Base-by-base conservation (phyloP, 2,329 filamentous ascomycete species). In the Alternaria infectoria region DNA sequence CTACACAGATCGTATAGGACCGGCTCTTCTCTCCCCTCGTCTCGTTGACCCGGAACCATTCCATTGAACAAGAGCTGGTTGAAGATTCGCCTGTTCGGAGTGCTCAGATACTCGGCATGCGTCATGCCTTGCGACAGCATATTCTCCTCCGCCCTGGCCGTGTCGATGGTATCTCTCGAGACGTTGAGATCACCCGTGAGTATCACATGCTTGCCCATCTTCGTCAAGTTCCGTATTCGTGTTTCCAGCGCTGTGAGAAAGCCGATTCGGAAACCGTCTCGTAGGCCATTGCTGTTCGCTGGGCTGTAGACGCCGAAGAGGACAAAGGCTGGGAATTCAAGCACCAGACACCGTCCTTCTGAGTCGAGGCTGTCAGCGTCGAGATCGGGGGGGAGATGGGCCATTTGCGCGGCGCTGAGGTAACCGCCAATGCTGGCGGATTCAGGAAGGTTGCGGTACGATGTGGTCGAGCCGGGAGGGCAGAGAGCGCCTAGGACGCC, bases 241-340 rank as follows among this genome's bases (percentile, higher is more conserved):
- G 88, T 87, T 74, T 98, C 93, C 6, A 99, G 84, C 3, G 92
- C 89, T 66, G 89, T 87, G 44, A 97, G 85, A 75, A 96, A 99
- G 21, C 87, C 89, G 58, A 91, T 84, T 13, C 95, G 90, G 74
- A 97, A 99, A 66, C 91, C 89, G 70, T 94, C 90, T 25, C 96
- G 88, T 4, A 88, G 88, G 65, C 96, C 93, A 72, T 97, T 94
- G 62, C 93, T 89, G 72, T 91, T 93, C 21, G 95, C 96, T 11
- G 96, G 96, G 71, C 92, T 93, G 81, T 99, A 98, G 3, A 96
- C 90, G 5, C 95, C 96, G 54, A 99, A 87, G 15, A 99, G 86
- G 5, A 99, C 93, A 77, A 99, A 98, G 4, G 93, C 94, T 0
- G 93, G 93, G 70, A 99, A 98, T 76, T 98, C 96, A 4, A 99